Conservation (phyloP, 495 filamentous ascomycete genomes). For the Annulohypoxylon nitens region DNA sequence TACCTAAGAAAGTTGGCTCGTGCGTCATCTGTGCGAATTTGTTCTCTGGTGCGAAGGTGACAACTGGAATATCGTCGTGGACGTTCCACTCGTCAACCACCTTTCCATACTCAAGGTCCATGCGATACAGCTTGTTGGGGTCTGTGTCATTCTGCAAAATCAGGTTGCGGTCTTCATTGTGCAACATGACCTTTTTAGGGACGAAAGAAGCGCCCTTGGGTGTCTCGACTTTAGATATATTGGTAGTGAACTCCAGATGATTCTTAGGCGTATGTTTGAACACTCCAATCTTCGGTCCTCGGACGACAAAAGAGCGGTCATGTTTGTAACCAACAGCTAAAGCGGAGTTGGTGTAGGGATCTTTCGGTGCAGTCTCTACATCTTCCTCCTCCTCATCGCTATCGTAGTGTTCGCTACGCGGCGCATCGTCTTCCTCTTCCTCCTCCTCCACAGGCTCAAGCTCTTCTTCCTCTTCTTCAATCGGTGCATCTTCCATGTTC, state of each 20-base stretch:
- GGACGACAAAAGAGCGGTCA: slow-evolving; percentile 95
- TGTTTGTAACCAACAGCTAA: slow-evolving; percentile 99
- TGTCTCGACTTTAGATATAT: slow-evolving; percentile 94
- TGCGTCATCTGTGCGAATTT: slow-evolving; percentile 99
- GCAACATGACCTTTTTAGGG: slow-evolving; percentile 98
- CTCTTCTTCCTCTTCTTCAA: slow-evolving; percentile 72
- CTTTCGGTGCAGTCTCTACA: slow-evolving; percentile 74
- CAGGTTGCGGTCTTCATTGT: slow-evolving; percentile 91
- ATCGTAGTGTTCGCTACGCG: slow-evolving; percentile 77
- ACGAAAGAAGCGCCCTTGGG: slow-evolving; percentile 89
- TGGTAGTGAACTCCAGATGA: slow-evolving; percentile 95
- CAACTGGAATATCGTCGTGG: slow-evolving; percentile 95
- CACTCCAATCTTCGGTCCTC: slow-evolving; percentile 96
- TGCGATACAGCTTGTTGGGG: slow-evolving; percentile 93
- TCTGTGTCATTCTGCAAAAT: slow-evolving; percentile 88
- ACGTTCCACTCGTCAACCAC: slow-evolving; percentile 99
- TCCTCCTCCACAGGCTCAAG: slow-evolving; percentile 72
- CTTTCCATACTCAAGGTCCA: slow-evolving; percentile 98
- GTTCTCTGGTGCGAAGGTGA: slow-evolving; percentile 91
- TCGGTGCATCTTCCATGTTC: slow-evolving; percentile 82
- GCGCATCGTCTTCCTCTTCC: slow-evolving; percentile 74
- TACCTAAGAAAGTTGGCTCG: slow-evolving; percentile 93
- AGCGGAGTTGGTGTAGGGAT: slow-evolving; percentile 92
- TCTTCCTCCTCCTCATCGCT: slow-evolving; percentile 93
- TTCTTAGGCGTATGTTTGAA: slow-evolving; percentile 97